A percentile compares a stretch with the other conserved stretches of the same genome.
phyloP scores from a whole-genome alignment of 495 filamentous ascomycete species.

The Annulohypoxylon maeteangense region DNA sequence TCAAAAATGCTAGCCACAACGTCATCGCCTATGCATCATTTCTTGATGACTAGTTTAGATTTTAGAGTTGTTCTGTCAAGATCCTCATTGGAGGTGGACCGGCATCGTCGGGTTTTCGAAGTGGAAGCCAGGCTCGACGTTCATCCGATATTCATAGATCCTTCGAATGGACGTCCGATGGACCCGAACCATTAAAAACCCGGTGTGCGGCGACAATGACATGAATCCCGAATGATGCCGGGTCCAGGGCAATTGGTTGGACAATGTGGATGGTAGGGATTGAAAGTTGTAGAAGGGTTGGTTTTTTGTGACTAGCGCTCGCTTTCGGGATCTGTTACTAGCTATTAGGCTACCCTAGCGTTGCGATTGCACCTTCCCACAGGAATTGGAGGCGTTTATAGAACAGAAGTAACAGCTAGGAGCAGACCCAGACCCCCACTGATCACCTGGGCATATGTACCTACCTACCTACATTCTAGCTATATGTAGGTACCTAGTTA shows the following conservation, averaged over 20 bases:
- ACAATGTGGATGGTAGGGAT: not conserved
- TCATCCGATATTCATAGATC: conserved; percentile 15
- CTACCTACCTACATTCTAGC: not conserved
- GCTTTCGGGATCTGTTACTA: conserved; percentile 32
- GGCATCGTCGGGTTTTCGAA: conserved; percentile 26
- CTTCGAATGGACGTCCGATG: conserved; percentile 6
- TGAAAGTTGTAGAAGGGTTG: not conserved
- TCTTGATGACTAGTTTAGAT: not conserved
- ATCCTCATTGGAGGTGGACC: conserved; percentile 11
- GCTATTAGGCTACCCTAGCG: not conserved
- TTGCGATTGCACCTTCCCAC: not conserved
- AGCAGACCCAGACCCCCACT: not conserved
- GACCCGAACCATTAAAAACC: conserved; percentile 13
- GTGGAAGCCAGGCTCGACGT: conserved; percentile 4
- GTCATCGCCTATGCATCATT: not conserved
- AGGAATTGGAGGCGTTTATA: not conserved
- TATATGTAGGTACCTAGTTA: too few relatives aligned
- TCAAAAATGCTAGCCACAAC: not conserved
- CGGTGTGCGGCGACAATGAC: conserved; percentile 32
- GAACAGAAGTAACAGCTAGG: not conserved
- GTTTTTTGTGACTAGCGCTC: conserved; percentile 10
- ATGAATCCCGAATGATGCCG: conserved; percentile 37
- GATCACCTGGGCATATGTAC: too few relatives aligned
- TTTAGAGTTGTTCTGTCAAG: conserved; percentile 10
- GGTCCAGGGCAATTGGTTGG: conserved; percentile 27